Conservation (phyloP, 768 basidiomycete genomes). For the Tremella yokohamensis region DNA sequence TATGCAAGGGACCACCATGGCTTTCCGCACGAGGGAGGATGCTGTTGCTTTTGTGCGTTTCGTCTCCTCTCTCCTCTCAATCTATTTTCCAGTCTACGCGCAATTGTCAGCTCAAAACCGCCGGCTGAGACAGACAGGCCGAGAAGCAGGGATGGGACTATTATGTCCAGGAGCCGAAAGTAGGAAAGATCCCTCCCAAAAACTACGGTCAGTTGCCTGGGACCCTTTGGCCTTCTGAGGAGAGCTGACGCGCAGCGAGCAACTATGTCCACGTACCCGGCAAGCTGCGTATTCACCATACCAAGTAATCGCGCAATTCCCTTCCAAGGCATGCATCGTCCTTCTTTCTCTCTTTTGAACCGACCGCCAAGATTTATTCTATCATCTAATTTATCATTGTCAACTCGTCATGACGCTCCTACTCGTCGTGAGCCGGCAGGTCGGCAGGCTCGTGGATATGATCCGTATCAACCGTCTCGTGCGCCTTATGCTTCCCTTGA, state of each 20-base stretch:
- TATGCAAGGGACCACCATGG: slow-evolving; percentile 82
- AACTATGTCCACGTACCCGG: slow-evolving; percentile 76
- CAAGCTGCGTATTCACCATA: slow-evolving; percentile 76
- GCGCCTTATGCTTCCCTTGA: slow-evolving; percentile 1
- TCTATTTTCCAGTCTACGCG: not conserved
- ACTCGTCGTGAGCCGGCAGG: slow-evolving; percentile 18
- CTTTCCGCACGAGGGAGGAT: slow-evolving; percentile 81
- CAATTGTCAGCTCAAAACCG: no score
- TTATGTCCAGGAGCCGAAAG: slow-evolving; percentile 64
- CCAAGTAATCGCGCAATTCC: slow-evolving; percentile 64
- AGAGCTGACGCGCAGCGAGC: slow-evolving; percentile 75
- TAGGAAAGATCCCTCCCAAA: slow-evolving; percentile 51
- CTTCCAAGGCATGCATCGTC: not conserved
- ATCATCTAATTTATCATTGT: no score
- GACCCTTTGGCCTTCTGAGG: slow-evolving; percentile 6
- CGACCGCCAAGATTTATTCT: no score
- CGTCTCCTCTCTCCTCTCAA: not conserved
- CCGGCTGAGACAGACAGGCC: no score
- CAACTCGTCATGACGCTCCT: not conserved
- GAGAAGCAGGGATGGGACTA: slow-evolving; percentile 99
- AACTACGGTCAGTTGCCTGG: slow-evolving; percentile 46
- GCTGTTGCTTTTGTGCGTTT: slow-evolving; percentile 70
- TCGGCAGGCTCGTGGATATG: slow-evolving; percentile 11
- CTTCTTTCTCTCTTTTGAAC: not conserved
- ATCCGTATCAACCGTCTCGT: slow-evolving; percentile 3